These are phyloP conservation scores for Colletotrichum scovillei DNA, from an alignment of 2,329 filamentous ascomycete genomes.

Conservation along the genomic window DNA sequence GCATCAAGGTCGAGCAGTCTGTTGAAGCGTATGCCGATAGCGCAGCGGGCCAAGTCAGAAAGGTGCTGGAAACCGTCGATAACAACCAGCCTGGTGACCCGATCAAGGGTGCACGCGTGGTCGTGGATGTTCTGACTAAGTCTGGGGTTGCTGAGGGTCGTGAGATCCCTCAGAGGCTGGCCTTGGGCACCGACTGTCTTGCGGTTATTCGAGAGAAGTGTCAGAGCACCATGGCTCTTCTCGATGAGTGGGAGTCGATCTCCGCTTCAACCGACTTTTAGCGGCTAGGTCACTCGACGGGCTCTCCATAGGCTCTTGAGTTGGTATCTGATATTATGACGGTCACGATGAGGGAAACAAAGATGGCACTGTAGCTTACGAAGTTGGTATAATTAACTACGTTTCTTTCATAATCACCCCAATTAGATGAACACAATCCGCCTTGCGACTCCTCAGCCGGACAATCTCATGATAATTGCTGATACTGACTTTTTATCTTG, in stretches of 20 bases:
- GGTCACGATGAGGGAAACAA: not conserved
- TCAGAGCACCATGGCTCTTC: slow-evolving; percentile 50
- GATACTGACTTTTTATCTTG: not conserved
- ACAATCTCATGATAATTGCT: not conserved
- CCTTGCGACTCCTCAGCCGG: not conserved
- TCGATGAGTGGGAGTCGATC: slow-evolving; percentile 63
- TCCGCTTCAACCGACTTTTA: slow-evolving; percentile 49
- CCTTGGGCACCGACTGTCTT: slow-evolving; percentile 65
- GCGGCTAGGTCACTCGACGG: not conserved
- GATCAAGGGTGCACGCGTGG: slow-evolving; percentile 60
- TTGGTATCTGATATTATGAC: not conserved
- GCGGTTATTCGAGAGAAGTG: slow-evolving; percentile 55
- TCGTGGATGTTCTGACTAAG: slow-evolving; percentile 66
- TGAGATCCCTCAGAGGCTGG: slow-evolving; percentile 63
- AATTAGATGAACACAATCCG: not conserved
- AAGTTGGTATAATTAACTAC: not conserved
- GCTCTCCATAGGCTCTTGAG: not conserved
- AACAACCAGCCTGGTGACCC: slow-evolving; percentile 67
- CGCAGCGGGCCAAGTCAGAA: slow-evolving; percentile 43
- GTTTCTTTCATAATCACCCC: not conserved
- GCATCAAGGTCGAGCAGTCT: slow-evolving; percentile 42
- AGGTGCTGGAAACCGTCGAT: slow-evolving; percentile 48
- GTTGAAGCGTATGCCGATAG: slow-evolving; percentile 47
- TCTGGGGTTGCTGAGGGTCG: slow-evolving; percentile 58
- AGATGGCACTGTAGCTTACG: not conserved